Conservation (phyloP, 495 filamentous ascomycete species). For the Penicillium cinerascens region DNA sequence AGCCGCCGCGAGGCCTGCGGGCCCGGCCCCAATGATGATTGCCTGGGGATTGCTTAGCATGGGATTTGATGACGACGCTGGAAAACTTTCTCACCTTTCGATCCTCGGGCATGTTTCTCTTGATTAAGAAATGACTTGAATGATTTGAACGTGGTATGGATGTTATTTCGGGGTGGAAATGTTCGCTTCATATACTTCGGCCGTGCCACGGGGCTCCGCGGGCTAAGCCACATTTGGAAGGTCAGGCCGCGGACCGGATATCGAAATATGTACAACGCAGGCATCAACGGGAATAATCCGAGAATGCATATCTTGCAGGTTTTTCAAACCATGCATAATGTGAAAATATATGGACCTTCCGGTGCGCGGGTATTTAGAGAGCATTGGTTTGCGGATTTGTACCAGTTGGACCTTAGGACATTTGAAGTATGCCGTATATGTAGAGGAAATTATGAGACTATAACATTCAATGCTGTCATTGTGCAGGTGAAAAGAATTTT, state of each 20-base stretch:
- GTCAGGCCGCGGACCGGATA: not conserved
- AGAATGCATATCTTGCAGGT: not conserved
- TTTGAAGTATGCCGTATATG: no score
- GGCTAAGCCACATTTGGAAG: not conserved
- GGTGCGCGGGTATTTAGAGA: no score
- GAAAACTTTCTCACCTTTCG: slow-evolving; percentile 8
- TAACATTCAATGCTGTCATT: no score
- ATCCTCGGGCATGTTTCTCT: slow-evolving; percentile 2
- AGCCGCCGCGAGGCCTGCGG: slow-evolving; percentile 28
- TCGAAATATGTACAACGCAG: no score
- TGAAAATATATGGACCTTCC: no score
- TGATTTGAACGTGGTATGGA: not conserved
- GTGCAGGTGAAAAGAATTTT: no score
- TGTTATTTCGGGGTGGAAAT: not conserved
- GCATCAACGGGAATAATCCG: not conserved
- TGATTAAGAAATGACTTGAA: not conserved
- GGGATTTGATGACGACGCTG: not conserved
- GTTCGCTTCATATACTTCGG: not conserved
- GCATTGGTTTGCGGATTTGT: no score
- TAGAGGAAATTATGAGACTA: no score
- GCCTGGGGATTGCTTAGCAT: slow-evolving; percentile 9
- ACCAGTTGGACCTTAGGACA: no score
- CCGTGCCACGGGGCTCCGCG: not conserved
- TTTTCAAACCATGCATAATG: no score
- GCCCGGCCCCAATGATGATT: slow-evolving; percentile 58